phyloP scores from a whole-genome alignment of 139 green algal species.

The Pseudopediastrum boryanum region DNA sequence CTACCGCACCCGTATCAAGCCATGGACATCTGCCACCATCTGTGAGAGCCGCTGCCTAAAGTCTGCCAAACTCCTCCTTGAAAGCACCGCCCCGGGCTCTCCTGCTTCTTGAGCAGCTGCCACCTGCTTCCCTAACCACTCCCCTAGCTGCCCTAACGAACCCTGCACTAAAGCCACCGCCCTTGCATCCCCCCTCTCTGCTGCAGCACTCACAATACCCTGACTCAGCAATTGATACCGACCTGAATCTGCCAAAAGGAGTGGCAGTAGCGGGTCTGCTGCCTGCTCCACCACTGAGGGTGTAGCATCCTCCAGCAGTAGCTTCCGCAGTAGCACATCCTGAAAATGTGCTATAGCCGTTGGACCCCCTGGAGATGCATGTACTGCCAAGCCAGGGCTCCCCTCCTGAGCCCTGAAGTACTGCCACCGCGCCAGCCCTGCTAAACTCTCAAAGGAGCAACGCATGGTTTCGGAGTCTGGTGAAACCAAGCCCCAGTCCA shows the following conservation, averaged over 20 bases:
- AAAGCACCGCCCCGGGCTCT: not conserved
- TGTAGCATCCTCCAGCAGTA: constrained; percentile 60
- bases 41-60: constrained; percentile 33
- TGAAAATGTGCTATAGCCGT: constrained; percentile 32
- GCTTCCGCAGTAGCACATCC: constrained; percentile 48
- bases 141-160: constrained; percentile 13
- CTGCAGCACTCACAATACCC: constrained; percentile 7
- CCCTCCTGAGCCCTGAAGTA: not conserved
- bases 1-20: constrained; percentile 13
- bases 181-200: not conserved
- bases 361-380: constrained; percentile 13
- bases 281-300: constrained; percentile 62
- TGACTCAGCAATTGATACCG: constrained; percentile 47
- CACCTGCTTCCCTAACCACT: constrained; percentile 20
- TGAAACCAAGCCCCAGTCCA: constrained; percentile 65
- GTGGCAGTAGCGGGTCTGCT: constrained; percentile 72
- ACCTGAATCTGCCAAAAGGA: constrained; percentile 59
- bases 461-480: constrained; percentile 52
- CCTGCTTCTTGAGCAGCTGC: not conserved
- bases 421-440: constrained; percentile 54
- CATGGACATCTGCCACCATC: constrained; percentile 31
- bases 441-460: constrained; percentile 49
- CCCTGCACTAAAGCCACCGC: not conserved
- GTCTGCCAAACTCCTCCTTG: not conserved
- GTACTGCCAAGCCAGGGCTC: constrained; percentile 7